Evolutionary conservation across 768 basidiomycete genomes (phyloP).

Genomic region (Phylloporus rhodoxanthus): DNA sequence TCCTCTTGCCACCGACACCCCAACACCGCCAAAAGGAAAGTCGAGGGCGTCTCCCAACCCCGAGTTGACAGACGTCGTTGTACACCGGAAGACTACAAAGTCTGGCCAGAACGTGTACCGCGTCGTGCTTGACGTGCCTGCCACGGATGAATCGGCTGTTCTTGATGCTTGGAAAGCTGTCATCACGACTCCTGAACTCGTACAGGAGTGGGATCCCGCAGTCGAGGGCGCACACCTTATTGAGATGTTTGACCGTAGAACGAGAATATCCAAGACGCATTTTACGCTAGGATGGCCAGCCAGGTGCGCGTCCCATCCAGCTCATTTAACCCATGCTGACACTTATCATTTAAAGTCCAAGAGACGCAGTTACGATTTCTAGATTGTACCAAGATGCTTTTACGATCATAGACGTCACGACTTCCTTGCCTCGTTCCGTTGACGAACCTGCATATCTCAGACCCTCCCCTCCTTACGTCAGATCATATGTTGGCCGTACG

Average conservation of each 20-base stretch:
- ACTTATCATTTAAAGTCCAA: conserved; percentile 44
- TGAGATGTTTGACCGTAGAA: conserved; percentile 81
- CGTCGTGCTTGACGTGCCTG: conserved; percentile 72
- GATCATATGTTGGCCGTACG: conserved; percentile 76
- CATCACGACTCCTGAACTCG: conserved; percentile 77
- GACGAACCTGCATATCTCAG: conserved; percentile 90
- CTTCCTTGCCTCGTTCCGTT: conserved; percentile 84
- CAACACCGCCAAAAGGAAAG: conserved; percentile 56
- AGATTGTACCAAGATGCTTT: conserved; percentile 74
- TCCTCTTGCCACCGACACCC: conserved; percentile 38
- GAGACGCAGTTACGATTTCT: conserved; percentile 92
- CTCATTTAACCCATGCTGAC: not conserved
- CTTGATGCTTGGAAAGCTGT: conserved; percentile 79
- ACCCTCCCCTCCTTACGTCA: conserved; percentile 87
- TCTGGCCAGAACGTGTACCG: conserved; percentile 75
- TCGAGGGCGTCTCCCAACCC: conserved; percentile 45
- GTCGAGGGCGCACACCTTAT: conserved; percentile 79
- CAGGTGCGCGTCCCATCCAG: conserved; percentile 59
- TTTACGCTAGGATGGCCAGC: conserved; percentile 96
- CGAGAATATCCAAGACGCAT: conserved; percentile 83
- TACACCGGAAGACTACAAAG: conserved; percentile 69
- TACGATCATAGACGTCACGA: conserved; percentile 85
- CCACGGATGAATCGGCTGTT: conserved; percentile 47
- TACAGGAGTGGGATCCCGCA: conserved; percentile 91
- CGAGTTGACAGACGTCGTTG: conserved; percentile 64